phyloP scores from a whole-genome alignment of 1,284 basidiomycete genomes.

The Fistulinella staudtii region DNA sequence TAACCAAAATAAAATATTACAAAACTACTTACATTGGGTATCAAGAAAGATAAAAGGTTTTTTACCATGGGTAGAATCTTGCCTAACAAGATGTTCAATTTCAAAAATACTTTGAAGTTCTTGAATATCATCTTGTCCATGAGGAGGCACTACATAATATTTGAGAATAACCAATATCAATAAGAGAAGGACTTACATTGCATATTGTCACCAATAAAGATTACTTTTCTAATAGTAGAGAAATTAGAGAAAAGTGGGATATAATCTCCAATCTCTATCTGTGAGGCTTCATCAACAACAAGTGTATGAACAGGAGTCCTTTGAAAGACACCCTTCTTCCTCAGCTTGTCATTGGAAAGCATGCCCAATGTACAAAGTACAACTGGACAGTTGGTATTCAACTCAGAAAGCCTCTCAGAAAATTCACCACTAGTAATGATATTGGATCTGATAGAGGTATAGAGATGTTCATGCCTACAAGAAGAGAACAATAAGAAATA shows the following conservation, averaged over 20 bases:
- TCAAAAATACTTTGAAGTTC: slow-evolving; percentile 59
- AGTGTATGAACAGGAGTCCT: slow-evolving; percentile 35
- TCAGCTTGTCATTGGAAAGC: slow-evolving; percentile 49
- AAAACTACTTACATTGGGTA: slow-evolving; percentile 49
- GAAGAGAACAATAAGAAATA: slow-evolving; percentile 1
- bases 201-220: slow-evolving; percentile 47
- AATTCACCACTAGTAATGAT: slow-evolving; percentile 37
- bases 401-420: slow-evolving; percentile 16
- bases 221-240: slow-evolving; percentile 25
- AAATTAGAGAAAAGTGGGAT: slow-evolving; percentile 35
- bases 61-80: slow-evolving; percentile 21
- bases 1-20: background rate
- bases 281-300: slow-evolving; percentile 47
- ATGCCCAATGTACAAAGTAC: slow-evolving; percentile 62
- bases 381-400: slow-evolving; percentile 24
- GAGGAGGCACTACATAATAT: slow-evolving; percentile 47
- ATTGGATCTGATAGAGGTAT: slow-evolving; percentile 34
- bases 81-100: slow-evolving; percentile 38
- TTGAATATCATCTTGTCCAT: slow-evolving; percentile 51
- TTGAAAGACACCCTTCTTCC: slow-evolving; percentile 24
- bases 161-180: background rate
- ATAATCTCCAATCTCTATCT: slow-evolving; percentile 44
- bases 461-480: slow-evolving; percentile 50
- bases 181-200: slow-evolving; percentile 35
- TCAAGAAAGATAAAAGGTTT: slow-evolving; percentile 45